These are phyloP conservation scores for Podospora pseudocomata DNA, from an alignment of 495 filamentous ascomycete species.

Conservation along the genomic window DNA sequence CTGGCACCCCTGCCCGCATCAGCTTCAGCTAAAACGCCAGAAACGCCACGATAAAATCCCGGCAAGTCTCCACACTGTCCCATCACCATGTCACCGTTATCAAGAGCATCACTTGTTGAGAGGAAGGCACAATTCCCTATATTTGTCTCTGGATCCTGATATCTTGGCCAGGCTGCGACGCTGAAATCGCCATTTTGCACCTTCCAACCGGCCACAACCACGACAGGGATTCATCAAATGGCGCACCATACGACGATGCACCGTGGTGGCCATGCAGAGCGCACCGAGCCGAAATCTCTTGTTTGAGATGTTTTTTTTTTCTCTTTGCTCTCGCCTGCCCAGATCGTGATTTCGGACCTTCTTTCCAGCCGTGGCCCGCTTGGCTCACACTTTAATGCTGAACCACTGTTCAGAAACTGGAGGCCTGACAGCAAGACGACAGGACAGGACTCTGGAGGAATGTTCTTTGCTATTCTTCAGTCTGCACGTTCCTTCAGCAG, in stretches of 20 bases:
- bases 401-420: not conserved
- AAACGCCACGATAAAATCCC: constrained; percentile 31
- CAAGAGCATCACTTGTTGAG: not conserved
- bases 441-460: not conserved
- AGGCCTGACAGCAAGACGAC: not conserved
- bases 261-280: constrained; percentile 19
- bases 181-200: constrained; percentile 11
- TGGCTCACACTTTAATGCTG: not conserved
- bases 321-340: constrained; percentile 11
- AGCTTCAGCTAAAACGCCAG: constrained; percentile 10
- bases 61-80: constrained; percentile 11
- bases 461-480: constrained; percentile 7
- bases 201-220: constrained; percentile 3
- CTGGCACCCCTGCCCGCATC: constrained; percentile 11
- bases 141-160: not conserved
- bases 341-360: constrained; percentile 23
- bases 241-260: constrained; percentile 21
- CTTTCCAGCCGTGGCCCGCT: constrained; percentile 20
- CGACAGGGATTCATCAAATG: constrained; percentile 27
- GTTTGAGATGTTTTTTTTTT: constrained; percentile 16
- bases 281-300: constrained; percentile 18
- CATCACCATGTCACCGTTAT: constrained; percentile 3
- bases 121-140: not conserved
- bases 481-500: not conserved
- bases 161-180: constrained; percentile 3